Evolutionary conservation across 331 rosid genomes (phyloP).

Genomic region (Malus hybrid): DNA sequence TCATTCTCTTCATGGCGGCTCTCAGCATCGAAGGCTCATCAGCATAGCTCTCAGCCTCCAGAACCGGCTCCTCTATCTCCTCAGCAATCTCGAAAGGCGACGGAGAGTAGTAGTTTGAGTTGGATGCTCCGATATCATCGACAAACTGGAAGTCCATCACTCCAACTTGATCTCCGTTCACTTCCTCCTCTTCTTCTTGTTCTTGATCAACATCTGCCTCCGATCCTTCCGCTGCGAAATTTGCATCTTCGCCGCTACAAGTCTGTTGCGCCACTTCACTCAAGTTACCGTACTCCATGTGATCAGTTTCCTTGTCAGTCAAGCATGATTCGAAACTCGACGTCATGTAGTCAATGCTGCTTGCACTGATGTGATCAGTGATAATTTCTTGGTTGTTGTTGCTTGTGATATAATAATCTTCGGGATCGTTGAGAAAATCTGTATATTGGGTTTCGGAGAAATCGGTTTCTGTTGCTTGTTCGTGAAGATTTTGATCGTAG

Average conservation of each 20-base stretch:
- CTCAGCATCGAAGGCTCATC: slow-evolving; percentile 86
- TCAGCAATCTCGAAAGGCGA: slow-evolving; percentile 79
- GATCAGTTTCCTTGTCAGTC: slow-evolving; percentile 33
- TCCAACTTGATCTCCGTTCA: slow-evolving; percentile 24
- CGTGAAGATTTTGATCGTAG: slow-evolving; percentile 17
- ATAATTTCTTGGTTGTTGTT: not conserved
- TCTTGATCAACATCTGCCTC: slow-evolving; percentile 29
- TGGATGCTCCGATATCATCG: slow-evolving; percentile 44
- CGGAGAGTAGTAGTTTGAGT: slow-evolving; percentile 58
- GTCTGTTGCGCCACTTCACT: slow-evolving; percentile 26
- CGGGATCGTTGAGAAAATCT: slow-evolving; percentile 69
- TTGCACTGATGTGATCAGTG: slow-evolving; percentile 13
- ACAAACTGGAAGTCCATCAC: slow-evolving; percentile 56
- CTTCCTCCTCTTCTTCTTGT: slow-evolving; percentile 25
- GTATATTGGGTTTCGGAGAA: slow-evolving; percentile 41
- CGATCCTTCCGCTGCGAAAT: slow-evolving; percentile 26
- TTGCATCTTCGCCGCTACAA: slow-evolving; percentile 39
- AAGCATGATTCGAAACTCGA: slow-evolving; percentile 63
- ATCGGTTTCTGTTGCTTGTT: slow-evolving; percentile 7
- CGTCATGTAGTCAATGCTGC: slow-evolving; percentile 47
- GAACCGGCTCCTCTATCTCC: slow-evolving; percentile 49
- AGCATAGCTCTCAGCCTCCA: slow-evolving; percentile 38
- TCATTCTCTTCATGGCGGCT: slow-evolving; percentile 88
- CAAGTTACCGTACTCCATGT: slow-evolving; percentile 14
- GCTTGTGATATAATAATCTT: slow-evolving; percentile 36